A percentile compares a stretch with the other conserved stretches of the same genome.
phyloP scores from a whole-genome alignment of 805 yeast genomes.

The Candida nanaspora region DNA sequence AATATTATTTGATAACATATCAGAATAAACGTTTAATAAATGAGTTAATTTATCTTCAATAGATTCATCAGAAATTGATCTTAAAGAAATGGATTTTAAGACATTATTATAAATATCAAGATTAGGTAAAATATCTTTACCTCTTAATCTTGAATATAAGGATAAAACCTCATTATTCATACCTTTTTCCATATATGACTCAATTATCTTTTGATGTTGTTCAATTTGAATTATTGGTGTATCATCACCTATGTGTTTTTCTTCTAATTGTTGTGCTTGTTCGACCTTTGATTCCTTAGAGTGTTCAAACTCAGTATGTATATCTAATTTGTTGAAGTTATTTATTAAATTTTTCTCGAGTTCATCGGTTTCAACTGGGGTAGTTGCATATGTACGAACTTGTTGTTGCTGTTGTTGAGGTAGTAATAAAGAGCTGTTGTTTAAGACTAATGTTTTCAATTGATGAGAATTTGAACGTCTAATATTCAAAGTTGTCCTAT shows the following conservation, averaged over 20 bases:
- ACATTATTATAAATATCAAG: slow-evolving; percentile 47
- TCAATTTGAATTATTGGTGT: no score
- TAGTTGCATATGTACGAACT: slow-evolving; percentile 1
- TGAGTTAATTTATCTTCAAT: slow-evolving; percentile 56
- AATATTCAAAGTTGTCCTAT: slow-evolving; percentile 16
- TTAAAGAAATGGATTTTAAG: slow-evolving; percentile 42
- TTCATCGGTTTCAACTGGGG: not conserved
- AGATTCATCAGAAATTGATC: slow-evolving; percentile 44
- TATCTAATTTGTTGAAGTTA: no score
- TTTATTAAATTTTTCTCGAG: not conserved
- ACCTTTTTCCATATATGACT: no score
- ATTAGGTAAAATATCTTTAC: slow-evolving; percentile 37
- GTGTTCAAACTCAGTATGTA: no score
- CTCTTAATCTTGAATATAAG: slow-evolving; percentile 22
- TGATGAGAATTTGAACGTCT: slow-evolving; percentile 23
- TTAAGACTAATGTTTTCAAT: slow-evolving; percentile 19
- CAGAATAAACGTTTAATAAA: slow-evolving; percentile 61
- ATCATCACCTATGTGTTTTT: no score
- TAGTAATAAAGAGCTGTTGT: slow-evolving; percentile 3
- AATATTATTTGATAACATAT: slow-evolving; percentile 42
- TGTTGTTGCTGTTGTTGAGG: slow-evolving; percentile 4
- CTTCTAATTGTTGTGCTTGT: no score
- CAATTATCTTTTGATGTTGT: no score
- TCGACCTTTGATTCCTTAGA: no score
- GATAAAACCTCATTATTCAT: slow-evolving; percentile 29